Evolutionary conservation across 257 asterid species (phyloP).

Genomic region (Nyctanthes arbortristis): DNA sequence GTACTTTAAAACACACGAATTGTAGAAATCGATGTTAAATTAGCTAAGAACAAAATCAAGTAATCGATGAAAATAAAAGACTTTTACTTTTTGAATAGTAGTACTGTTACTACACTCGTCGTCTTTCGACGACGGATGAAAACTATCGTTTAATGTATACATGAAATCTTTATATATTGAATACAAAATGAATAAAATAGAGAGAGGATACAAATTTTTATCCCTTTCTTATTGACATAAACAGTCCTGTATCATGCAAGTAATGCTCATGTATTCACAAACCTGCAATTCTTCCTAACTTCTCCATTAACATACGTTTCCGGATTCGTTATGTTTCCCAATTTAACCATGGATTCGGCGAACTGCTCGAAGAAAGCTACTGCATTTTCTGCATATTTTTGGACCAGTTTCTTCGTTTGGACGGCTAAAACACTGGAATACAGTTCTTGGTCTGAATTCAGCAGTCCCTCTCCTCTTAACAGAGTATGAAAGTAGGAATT

Average conservation of each 20-base stretch:
- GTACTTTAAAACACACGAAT: no score
- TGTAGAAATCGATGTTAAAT: no score
- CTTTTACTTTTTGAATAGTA: background rate
- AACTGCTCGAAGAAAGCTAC: conserved; percentile 83
- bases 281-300: conserved; percentile 84
- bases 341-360: conserved; percentile 80
- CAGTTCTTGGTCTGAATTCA: conserved; percentile 80
- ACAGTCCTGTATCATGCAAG: background rate
- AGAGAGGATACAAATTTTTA: conserved; percentile 10
- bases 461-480: conserved; percentile 64
- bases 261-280: conserved; percentile 58
- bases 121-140: background rate
- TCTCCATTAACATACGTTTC: conserved; percentile 72
- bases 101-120: background rate
- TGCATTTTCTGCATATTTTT: conserved; percentile 56
- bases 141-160: background rate
- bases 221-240: background rate
- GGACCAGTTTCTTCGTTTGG: conserved; percentile 61
- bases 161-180: background rate
- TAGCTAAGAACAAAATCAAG: conserved; percentile 1
- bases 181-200: conserved; percentile 40
- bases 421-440: conserved; percentile 65
- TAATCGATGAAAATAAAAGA: background rate
- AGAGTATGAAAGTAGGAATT: conserved; percentile 71
- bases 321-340: conserved; percentile 73